Percentiles rank a stretch among this genome's conserved stretches.
These are phyloP conservation scores for Musa beccarii DNA, from an alignment of 176 grass and related monocot genomes.

Conservation along the genomic window DNA sequence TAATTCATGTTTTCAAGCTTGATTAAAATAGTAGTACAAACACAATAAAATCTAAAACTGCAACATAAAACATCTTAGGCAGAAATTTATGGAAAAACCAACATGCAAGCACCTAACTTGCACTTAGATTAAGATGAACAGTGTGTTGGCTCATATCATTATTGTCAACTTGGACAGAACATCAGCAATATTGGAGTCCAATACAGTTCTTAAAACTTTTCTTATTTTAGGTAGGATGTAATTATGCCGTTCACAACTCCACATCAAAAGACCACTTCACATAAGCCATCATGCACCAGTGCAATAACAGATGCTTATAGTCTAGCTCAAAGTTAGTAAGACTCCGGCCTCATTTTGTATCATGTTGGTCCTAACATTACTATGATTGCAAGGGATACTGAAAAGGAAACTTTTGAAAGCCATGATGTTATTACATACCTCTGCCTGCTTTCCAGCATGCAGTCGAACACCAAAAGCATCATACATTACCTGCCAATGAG, in stretches of 20 bases:
- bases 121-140: too few species aligned
- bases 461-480: conserved; percentile 97
- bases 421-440: conserved; percentile 34
- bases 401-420: background rate
- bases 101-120: background rate
- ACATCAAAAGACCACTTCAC: too few species aligned
- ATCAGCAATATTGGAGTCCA: too few species aligned
- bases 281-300: too few species aligned
- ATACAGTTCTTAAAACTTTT: too few species aligned
- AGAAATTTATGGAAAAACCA: background rate
- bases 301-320: too few species aligned
- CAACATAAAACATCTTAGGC: too few species aligned
- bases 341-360: background rate
- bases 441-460: conserved; percentile 90
- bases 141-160: too few species aligned
- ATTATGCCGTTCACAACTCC: too few species aligned
- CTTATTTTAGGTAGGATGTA: too few species aligned
- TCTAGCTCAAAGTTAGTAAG: too few species aligned
- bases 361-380: background rate
- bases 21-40: background rate
- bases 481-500: conserved; percentile 76
- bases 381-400: background rate
- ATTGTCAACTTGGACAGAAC: too few species aligned
- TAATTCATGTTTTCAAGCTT: background rate
- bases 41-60: background rate